Base-by-base conservation (phyloP, 495 filamentous ascomycete species). In the Aspergillus baeticus region DNA sequence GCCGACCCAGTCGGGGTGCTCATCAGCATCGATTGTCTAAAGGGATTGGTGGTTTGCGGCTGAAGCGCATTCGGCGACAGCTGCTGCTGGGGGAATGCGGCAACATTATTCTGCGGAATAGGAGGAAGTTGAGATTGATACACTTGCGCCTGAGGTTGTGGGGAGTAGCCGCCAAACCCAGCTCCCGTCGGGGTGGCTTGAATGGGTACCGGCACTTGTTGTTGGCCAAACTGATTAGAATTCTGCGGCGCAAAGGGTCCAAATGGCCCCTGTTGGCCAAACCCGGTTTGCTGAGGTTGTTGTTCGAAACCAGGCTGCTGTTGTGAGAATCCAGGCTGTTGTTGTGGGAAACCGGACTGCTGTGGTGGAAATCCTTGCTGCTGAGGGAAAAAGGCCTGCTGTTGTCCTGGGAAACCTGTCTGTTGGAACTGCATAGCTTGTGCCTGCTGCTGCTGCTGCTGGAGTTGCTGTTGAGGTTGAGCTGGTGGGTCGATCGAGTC, bases 401-500 rank as follows among this genome's bases (percentile, higher is more conserved):
- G 74, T 51, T 77, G 71, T 41, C 47, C 47, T 8, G 47, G 18
- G 15, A 38, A 50, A 33, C 47, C 47, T 3, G 33, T 38, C 14
- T 50, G 47, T 13, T 50, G 47, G 7, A 50, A 50, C 17, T 52
- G 71, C 60, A 66, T 58, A 15, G 57, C 54, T 26, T 63, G 63
- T 51, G 38, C 51, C 36, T 63, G 63, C 55, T 69, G 73, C 54
- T 64, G 55, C 36, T 63, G 63, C 55, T 69, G 73, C 54, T 64
- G 60, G 56, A 73, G 48, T 53, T 71, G 73, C 38, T 63, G 64
- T 68, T 80, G 76, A 61, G 71, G 70, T 89, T 84, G 2, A 80
- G 79, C 55, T 92, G 90, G 69, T 93, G 91, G 57, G 63, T 98
- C 92, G 64, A 99, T 98, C 2, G 93, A 93, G 57, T 94, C 94